phyloP scores from a whole-genome alignment of 345 rosid species.

The Rhodamnia argentea region DNA sequence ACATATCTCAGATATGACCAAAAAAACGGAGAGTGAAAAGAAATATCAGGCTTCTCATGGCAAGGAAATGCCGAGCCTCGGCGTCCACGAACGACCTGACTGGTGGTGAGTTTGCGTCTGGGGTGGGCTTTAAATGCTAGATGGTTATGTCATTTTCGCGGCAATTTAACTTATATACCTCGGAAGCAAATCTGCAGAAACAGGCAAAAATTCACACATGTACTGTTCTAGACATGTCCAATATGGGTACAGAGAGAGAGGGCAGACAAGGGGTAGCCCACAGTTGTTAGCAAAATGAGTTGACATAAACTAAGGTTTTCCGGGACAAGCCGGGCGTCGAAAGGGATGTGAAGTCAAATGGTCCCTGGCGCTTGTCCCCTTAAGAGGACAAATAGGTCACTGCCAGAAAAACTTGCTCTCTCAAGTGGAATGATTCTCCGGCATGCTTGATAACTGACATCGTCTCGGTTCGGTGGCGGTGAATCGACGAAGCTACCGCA shows the following conservation, averaged over 20 bases:
- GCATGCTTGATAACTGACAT: background rate
- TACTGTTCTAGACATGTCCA: background rate
- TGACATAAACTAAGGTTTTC: constrained; percentile 43
- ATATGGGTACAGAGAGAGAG: background rate
- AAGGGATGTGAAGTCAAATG: constrained; percentile 39
- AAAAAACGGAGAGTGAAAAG: background rate
- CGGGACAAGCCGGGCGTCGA: constrained; percentile 30
- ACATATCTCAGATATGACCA: background rate
- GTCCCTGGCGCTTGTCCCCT: constrained; percentile 20
- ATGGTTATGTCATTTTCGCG: background rate
- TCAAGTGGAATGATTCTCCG: background rate
- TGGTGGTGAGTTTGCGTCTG: background rate
- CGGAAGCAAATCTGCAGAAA: background rate
- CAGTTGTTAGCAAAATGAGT: constrained; percentile 43
- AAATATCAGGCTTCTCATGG: background rate
- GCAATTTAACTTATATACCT: background rate
- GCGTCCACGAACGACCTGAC: background rate
- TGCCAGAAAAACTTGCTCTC: background rate
- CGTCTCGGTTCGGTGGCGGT: background rate
- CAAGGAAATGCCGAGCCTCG: background rate
- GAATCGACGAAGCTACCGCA: background rate
- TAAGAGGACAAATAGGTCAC: constrained; percentile 13
- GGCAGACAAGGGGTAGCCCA: constrained; percentile 56
- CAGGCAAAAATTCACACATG: background rate
- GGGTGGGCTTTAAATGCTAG: background rate